Base-by-base conservation (phyloP, 352 stramenopile genomes). In the Paralagenidium karlingii region DNA sequence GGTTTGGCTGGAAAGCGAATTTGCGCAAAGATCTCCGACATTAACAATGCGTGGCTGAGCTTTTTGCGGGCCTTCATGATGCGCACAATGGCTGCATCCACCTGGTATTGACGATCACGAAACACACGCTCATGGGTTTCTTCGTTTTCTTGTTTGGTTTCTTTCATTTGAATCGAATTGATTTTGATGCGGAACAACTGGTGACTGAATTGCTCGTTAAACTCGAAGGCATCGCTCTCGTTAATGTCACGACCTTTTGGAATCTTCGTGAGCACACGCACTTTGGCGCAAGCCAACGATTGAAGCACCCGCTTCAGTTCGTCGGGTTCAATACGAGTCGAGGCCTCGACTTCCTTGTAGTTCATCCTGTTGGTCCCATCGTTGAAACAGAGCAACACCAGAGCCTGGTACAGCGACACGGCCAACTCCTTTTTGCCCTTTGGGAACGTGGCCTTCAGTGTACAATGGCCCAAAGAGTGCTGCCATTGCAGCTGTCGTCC, bases 41-140 rank as follows among this genome's bases (percentile, higher is more conserved):
- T 91, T 18, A 99, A 63, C 49, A 97, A 68, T 50, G 95, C 87
- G 54, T 98, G 94, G 31, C 74, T 83, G 7, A 98, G 55, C 26
- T 81, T 88, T 68, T 98, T 98, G 38, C 94, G 80, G n/a, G 93
- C 70, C 73, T 99, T 99, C 95, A 99, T 99, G 55, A 99, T 98
- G 43, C 95, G 82, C 28, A 99, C 95, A 50, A 99, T 96, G 6
- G 91, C 89, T 15, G 95, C 95, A 54, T 97, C 90, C 15, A 95
- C 83, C 42, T 95, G 81, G 55, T 96, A 96, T 58, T 96, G 82
- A 22, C 88, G 81, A 44, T 97, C 87, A 30, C 89, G 64, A 58
- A 95, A 95, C 20, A 97, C 86, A 13, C 82, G 76, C 53, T 96
- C 88, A 56, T 96, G 78, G 0, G 88, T 97, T 48, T 96, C 82